Evolutionary conservation across 805 yeast genomes (phyloP).

Genomic region (Candida sakaeoensis): DNA sequence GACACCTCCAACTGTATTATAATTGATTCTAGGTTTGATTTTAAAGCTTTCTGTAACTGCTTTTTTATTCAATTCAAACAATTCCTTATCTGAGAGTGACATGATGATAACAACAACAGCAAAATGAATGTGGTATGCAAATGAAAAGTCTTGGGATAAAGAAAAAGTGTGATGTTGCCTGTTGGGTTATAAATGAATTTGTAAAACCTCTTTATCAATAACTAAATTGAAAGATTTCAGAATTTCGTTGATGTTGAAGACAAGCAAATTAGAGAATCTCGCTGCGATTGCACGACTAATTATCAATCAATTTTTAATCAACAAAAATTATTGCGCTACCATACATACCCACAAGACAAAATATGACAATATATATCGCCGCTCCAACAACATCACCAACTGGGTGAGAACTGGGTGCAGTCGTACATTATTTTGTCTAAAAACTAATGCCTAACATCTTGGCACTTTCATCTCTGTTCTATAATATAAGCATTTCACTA

Average conservation of each 20-base stretch:
- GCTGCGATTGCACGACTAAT: background rate
- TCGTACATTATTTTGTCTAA: too few species aligned
- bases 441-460: too few species aligned
- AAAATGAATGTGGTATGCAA: background rate
- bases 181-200: background rate
- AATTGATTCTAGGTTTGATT: conserved; percentile 84
- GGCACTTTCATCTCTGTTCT: too few species aligned
- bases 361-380: too few species aligned
- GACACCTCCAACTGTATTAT: conserved; percentile 97
- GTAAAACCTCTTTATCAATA: background rate
- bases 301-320: too few species aligned
- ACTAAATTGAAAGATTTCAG: background rate
- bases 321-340: background rate
- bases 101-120: too few species aligned
- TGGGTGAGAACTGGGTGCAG: too few species aligned
- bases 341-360: background rate
- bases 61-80: conserved; percentile 77
- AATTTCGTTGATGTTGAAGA: conserved; percentile 7
- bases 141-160: too few species aligned
- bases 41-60: conserved; percentile 92
- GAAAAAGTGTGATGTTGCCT: too few species aligned
- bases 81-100: conserved; percentile 40
- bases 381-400: too few species aligned
- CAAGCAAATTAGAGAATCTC: conserved; percentile 1
- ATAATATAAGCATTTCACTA: conserved; percentile 21